phyloP scores from a whole-genome alignment of 2,329 filamentous ascomycete species.

The Cladophialophora carrionii region DNA sequence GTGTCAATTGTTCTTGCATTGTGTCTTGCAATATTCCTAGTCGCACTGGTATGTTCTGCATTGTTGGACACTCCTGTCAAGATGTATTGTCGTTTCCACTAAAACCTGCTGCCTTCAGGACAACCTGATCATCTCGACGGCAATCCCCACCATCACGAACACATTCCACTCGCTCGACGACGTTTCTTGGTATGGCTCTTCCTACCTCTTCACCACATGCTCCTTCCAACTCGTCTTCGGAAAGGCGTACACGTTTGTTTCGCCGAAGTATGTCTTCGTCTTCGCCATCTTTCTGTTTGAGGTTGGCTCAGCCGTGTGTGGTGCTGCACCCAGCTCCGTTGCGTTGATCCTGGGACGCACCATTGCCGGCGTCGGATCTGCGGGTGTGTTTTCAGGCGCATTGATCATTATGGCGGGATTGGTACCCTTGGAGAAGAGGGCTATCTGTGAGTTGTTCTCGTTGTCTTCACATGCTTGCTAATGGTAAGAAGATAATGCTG shows the following conservation, averaged over 20 bases:
- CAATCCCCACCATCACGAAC: constrained; percentile 54
- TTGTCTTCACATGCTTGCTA: constrained; percentile 10
- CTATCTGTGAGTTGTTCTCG: constrained; percentile 32
- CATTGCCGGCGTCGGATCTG: constrained; percentile 47
- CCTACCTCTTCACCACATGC: constrained; percentile 51
- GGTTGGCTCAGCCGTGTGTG: constrained; percentile 48
- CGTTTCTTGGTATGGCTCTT: constrained; percentile 55
- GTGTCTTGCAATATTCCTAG: constrained; percentile 9
- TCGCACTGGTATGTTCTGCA: not conserved
- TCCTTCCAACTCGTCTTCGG: constrained; percentile 51
- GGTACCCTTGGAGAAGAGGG: constrained; percentile 39
- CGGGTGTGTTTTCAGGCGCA: constrained; percentile 47
- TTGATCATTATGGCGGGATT: constrained; percentile 38
- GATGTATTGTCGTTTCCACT: not conserved
- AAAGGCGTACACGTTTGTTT: constrained; percentile 50
- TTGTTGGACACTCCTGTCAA: not conserved
- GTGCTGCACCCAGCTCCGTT: constrained; percentile 45
- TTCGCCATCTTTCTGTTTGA: constrained; percentile 48
- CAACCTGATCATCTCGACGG: constrained; percentile 48
- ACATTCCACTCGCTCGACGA: constrained; percentile 53
- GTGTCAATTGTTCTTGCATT: not conserved
- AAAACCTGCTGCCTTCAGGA: constrained; percentile 10
- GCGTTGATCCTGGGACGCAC: constrained; percentile 49
- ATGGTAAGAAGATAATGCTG: not conserved
- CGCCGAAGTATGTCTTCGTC: constrained; percentile 51